Evolutionary conservation across 805 yeast species (phyloP).

Genomic region (Teunomyces tritomae): DNA sequence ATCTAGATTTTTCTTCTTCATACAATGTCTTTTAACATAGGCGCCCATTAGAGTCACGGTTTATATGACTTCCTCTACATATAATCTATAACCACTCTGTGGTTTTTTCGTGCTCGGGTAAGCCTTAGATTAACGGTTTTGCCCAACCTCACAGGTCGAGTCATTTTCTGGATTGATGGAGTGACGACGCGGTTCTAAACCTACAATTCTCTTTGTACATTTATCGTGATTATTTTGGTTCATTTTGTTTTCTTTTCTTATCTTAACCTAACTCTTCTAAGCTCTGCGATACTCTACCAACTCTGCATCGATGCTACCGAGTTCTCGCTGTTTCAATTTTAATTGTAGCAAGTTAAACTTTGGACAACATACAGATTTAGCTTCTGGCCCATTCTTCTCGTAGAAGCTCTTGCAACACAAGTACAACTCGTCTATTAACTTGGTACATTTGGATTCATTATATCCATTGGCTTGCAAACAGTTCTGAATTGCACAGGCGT

Average conservation of each 20-base stretch:
- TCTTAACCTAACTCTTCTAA: constrained; percentile 3
- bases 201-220: constrained; percentile 37
- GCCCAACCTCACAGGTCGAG: constrained; percentile 58
- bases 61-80: constrained; percentile 48
- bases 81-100: constrained; percentile 43
- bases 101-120: constrained; percentile 87
- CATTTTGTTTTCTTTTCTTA: neutral
- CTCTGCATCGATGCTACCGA: constrained; percentile 59
- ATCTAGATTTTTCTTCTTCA: constrained; percentile 24
- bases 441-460: constrained; percentile 73
- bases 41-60: constrained; percentile 85
- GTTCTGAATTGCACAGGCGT: constrained; percentile 82
- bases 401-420: constrained; percentile 73
- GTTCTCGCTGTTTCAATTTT: constrained; percentile 63
- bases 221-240: neutral
- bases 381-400: constrained; percentile 53
- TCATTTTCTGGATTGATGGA: constrained; percentile 36
- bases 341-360: constrained; percentile 56
- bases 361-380: constrained; percentile 77
- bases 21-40: constrained; percentile 51
- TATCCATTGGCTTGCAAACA: constrained; percentile 63
- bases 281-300: constrained; percentile 19
- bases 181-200: constrained; percentile 75
- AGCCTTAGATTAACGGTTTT: constrained; percentile 71
- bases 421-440: constrained; percentile 66